phyloP scores from a whole-genome alignment of 1,284 basidiomycete species.

The Porogramme epimiltina region DNA sequence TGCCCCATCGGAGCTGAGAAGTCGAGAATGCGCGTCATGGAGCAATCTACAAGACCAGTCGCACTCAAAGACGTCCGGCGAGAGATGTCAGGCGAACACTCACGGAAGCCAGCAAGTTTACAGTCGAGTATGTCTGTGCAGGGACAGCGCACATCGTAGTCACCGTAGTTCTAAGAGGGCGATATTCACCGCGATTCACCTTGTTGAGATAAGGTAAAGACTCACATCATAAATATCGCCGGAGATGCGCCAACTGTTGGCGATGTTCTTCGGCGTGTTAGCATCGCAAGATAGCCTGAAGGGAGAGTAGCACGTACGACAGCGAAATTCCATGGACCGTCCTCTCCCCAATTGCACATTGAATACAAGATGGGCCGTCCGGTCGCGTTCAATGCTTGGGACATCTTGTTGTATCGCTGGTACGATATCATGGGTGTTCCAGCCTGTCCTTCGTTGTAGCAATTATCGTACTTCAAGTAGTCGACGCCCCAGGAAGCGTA shows the following conservation, averaged over 20 bases:
- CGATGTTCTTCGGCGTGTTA: conserved; percentile 35
- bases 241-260: conserved; percentile 48
- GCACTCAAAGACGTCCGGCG: too few species aligned
- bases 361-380: conserved; percentile 48
- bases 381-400: conserved; percentile 44
- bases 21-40: conserved; percentile 39
- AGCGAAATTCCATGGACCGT: conserved; percentile 49
- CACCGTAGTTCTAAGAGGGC: conserved; percentile 34
- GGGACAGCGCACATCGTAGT: conserved; percentile 44
- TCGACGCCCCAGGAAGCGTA: conserved; percentile 47
- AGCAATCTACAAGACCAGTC: conserved; percentile 29
- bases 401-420: conserved; percentile 47
- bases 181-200: too few species aligned
- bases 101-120: conserved; percentile 41
- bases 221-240: conserved; percentile 44
- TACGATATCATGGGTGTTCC: conserved; percentile 43
- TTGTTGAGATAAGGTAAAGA: too few species aligned
- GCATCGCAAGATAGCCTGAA: too few species aligned
- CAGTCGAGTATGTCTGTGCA: conserved; percentile 41
- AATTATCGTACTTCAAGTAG: conserved; percentile 48
- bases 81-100: not conserved
- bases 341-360: conserved; percentile 50
- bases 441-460: conserved; percentile 44
- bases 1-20: conserved; percentile 41
- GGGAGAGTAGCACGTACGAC: conserved; percentile 33